phyloP scores from a whole-genome alignment of 164 flowering plant species.

The Nelumbo lutea region DNA sequence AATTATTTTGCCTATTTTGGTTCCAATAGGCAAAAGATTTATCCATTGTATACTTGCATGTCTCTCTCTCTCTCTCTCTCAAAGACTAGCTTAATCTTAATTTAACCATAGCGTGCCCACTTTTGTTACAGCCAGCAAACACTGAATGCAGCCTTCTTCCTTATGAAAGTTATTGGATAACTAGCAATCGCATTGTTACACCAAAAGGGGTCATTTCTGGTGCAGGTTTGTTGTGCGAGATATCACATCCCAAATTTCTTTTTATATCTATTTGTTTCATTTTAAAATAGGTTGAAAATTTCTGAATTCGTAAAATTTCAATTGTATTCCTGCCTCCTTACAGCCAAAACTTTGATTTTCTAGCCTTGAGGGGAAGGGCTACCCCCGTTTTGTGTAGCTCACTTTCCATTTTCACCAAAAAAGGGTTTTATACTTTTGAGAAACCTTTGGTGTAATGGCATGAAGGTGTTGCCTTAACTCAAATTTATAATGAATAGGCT shows the following conservation, averaged over 20 bases:
- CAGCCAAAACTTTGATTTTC: too few relatives aligned
- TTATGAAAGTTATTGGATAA: slow-evolving; percentile 62
- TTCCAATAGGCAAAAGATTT: too few relatives aligned
- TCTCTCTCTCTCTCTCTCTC: too few relatives aligned
- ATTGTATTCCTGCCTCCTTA: too few relatives aligned
- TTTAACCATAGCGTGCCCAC: neutral
- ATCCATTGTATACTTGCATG: too few relatives aligned
- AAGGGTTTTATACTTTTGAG: neutral
- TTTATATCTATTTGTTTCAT: too few relatives aligned
- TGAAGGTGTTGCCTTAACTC: neutral
- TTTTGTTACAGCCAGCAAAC: slow-evolving; percentile 33
- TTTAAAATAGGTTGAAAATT: too few relatives aligned
- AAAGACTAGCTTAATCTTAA: neutral
- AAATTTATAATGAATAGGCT: neutral
- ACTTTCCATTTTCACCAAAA: too few relatives aligned
- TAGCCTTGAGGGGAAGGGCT: too few relatives aligned
- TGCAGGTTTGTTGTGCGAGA: slow-evolving; percentile 55
- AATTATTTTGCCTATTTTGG: too few relatives aligned
- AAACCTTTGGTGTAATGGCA: neutral
- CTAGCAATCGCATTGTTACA: slow-evolving; percentile 81
- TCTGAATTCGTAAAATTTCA: too few relatives aligned
- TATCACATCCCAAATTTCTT: neutral
- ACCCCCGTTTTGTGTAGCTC: too few relatives aligned
- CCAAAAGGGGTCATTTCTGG: slow-evolving; percentile 72
- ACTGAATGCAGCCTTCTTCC: slow-evolving; percentile 72